Conservation (phyloP, 345 rosid genomes). For the Boechera divaricarpa region DNA sequence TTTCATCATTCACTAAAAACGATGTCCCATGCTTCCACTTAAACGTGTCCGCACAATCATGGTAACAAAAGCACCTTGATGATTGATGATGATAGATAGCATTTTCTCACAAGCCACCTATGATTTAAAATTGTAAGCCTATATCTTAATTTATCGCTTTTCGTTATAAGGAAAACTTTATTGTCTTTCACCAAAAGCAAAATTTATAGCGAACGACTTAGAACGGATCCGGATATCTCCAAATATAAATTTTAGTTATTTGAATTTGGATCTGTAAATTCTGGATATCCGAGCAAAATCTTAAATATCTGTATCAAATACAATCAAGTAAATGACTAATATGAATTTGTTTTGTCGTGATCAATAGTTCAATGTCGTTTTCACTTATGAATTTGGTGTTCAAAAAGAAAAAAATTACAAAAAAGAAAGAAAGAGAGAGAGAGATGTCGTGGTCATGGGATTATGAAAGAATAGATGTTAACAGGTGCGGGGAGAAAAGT, state of each 20-base stretch:
- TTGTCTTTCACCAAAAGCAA: slow-evolving; percentile 12
- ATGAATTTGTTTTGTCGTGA: neutral
- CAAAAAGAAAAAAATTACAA: neutral
- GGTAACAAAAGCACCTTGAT: slow-evolving; percentile 34
- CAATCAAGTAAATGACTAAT: slow-evolving; percentile 1
- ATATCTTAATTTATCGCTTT: slow-evolving; percentile 4
- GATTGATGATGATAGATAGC: slow-evolving; percentile 32
- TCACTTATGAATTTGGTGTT: slow-evolving; percentile 20
- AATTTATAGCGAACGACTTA: neutral
- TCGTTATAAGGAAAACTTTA: neutral
- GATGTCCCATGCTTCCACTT: slow-evolving; percentile 40
- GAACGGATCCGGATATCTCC: too few relatives aligned
- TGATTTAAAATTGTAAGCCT: neutral
- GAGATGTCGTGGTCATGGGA: slow-evolving; percentile 43
- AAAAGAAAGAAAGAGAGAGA: neutral
- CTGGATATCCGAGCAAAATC: too few relatives aligned
- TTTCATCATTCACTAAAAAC: slow-evolving; percentile 40
- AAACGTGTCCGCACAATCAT: slow-evolving; percentile 32
- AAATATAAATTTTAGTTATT: too few relatives aligned
- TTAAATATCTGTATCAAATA: neutral
- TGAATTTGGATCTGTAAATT: too few relatives aligned
- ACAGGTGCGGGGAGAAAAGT: slow-evolving; percentile 6
- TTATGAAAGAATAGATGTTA: neutral
- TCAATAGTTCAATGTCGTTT: slow-evolving; percentile 5
- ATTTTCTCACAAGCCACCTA: slow-evolving; percentile 37